Percentiles rank a stretch among this genome's conserved stretches.
These are phyloP conservation scores for Curvularia lunata DNA, from an alignment of 2,329 filamentous ascomycete genomes.

Conservation along the genomic window DNA sequence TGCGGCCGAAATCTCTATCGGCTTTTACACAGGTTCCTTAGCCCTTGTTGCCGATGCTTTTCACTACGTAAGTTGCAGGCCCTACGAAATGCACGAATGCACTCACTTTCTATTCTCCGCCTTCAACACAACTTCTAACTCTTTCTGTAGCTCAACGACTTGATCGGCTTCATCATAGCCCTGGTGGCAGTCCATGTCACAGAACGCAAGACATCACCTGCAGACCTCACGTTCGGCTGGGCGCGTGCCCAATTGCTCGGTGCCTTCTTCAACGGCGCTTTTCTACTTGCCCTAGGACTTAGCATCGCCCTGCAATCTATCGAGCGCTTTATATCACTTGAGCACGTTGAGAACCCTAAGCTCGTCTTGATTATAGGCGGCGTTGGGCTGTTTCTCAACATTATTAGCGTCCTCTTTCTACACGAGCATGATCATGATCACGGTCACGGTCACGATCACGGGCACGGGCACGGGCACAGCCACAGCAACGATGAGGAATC, in stretches of 20 bases:
- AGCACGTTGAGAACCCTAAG: conserved; percentile 66
- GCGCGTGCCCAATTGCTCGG: conserved; percentile 74
- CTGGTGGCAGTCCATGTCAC: conserved; percentile 66
- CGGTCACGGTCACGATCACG: conserved; percentile 52
- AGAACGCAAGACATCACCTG: conserved; percentile 62
- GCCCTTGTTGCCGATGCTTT: conserved; percentile 79
- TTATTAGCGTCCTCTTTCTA: conserved; percentile 69
- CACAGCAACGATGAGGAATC: conserved; percentile 29
- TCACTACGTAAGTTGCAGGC: conserved; percentile 67
- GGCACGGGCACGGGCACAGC: conserved; percentile 33
- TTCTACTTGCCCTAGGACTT: conserved; percentile 72
- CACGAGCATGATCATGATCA: conserved; percentile 59
- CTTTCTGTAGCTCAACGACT: conserved; percentile 66
- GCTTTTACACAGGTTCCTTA: conserved; percentile 73
- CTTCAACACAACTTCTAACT: conserved; percentile 2
- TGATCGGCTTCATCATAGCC: conserved; percentile 72
- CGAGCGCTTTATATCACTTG: conserved; percentile 68
- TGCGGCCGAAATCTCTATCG: conserved; percentile 61
- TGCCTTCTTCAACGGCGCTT: conserved; percentile 81
- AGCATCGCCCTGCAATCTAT: conserved; percentile 77
- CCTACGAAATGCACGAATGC: not conserved
- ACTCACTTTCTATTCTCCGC: too few relatives aligned
- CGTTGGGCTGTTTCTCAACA: conserved; percentile 69
- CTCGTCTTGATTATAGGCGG: conserved; percentile 73
- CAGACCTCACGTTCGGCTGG: conserved; percentile 75